Evolutionary conservation across 2,329 filamentous ascomycete genomes (phyloP).

Genomic region (Orbilia javanica): DNA sequence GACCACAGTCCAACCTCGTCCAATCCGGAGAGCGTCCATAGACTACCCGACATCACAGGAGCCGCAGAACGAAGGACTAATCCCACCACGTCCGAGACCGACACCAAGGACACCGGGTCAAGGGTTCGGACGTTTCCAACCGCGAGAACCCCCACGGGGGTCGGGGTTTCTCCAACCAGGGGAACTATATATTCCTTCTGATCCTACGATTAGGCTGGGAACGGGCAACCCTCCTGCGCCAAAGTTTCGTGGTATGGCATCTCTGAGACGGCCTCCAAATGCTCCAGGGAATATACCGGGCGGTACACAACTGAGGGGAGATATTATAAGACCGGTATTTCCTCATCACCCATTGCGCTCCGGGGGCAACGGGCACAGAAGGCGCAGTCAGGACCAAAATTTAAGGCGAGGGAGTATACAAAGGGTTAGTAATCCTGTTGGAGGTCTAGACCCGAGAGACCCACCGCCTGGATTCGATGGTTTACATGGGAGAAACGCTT

Average conservation of each 20-base stretch:
- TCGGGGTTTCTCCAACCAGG: not conserved
- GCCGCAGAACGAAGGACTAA: not conserved
- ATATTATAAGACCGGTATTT: not conserved
- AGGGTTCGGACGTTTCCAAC: not conserved
- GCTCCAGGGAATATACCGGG: not conserved
- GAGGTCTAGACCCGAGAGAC: not conserved
- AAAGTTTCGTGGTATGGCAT: not conserved
- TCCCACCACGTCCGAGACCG: not conserved
- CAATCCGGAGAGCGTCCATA: constrained; percentile 18
- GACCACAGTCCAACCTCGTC: constrained; percentile 1
- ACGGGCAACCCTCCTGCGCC: not conserved
- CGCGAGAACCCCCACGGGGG: not conserved
- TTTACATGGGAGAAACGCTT: constrained; percentile 1
- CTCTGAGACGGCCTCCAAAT: not conserved
- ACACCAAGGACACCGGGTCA: not conserved
- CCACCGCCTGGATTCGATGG: not conserved
- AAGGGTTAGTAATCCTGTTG: constrained; percentile 5
- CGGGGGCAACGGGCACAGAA: not conserved
- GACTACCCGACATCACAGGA: constrained; percentile 8
- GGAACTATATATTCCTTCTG: not conserved
- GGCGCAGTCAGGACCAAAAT: not conserved
- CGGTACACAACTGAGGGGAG: not conserved
- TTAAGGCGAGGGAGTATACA: not conserved
- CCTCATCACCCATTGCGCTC: not conserved
- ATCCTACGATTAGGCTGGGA: not conserved